Evolutionary conservation across 805 yeast genomes (phyloP), one percentile per base, ranked within the genome.

Genomic region (Komagataella pseudopastoris): DNA sequence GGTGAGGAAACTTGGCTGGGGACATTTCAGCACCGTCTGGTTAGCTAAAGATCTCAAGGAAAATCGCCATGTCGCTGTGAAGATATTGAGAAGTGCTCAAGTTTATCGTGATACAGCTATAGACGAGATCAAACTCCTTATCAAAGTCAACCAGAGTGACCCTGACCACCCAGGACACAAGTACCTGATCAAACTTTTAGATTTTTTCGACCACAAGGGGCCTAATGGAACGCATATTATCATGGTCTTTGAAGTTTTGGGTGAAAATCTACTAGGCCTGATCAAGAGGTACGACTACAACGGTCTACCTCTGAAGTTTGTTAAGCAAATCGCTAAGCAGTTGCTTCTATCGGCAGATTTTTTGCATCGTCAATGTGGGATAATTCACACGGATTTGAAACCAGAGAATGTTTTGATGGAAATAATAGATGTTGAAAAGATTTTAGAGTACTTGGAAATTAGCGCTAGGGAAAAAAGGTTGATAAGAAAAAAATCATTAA

Each of bases 21-120:
- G 99, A 43, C 97, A 93, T 67, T 93, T 93, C 63, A 84, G 95
- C 23, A 93, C 96, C 1, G 97, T 88, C 20, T 90, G 96, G 97
- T 71, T 87, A 24, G 98, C 96, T 4, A 75, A 69, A 54, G 72
- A 71, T 50, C 83, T 79, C 53, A 73, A 71, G 55, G 70, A 72
- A 51, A 73, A 77, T 54, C 69, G 77, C 49, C 96, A 86, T 62
- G 98, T 93, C 20, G 99, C 99, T 1, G 77, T 93, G 76, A 93
- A 93, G 65, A 84, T 93, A 58, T 97, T 93, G 23, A 76, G 96
- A 55, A 83, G 95, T 59, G 96, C 96, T 14, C 78, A 79, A 51
- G 90, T 88, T 57, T 93, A 91, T 63, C 81, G 96, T 2, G 96
- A 87, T 60, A 90, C 98, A 1, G 98, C 99, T 0, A 68, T 85